These are phyloP conservation scores for Dictyophora rubrovolvata DNA, from an alignment of 768 basidiomycete species.

Conservation along the genomic window DNA sequence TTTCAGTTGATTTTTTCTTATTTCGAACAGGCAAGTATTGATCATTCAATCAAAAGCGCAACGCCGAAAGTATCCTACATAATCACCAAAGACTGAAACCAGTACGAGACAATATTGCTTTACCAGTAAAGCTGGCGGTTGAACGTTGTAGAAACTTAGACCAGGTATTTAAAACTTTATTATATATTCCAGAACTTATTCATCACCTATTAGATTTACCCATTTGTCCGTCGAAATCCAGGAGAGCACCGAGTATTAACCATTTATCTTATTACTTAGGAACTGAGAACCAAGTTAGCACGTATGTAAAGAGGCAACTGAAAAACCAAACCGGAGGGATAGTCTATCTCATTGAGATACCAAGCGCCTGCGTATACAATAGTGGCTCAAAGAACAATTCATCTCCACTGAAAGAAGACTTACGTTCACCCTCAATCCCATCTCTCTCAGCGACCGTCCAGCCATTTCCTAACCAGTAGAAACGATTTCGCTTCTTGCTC, in stretches of 20 bases:
- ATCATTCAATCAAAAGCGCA: too few relatives aligned
- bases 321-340: constrained; percentile 29
- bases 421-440: constrained; percentile 24
- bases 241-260: not conserved
- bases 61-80: too few relatives aligned
- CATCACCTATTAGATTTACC: too few relatives aligned
- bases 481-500: constrained; percentile 34
- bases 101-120: too few relatives aligned
- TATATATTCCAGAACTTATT: too few relatives aligned
- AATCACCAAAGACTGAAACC: too few relatives aligned
- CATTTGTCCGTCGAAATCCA: not conserved
- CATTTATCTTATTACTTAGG: constrained; percentile 1
- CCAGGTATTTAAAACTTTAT: too few relatives aligned
- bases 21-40: too few relatives aligned
- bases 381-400: not conserved
- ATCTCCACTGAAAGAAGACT: constrained; percentile 12
- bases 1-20: too few relatives aligned
- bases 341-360: constrained; percentile 36
- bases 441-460: constrained; percentile 43
- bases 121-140: too few relatives aligned
- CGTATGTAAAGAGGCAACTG: not conserved
- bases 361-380: constrained; percentile 29
- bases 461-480: constrained; percentile 55
- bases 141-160: too few relatives aligned
- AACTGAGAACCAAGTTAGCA: not conserved